These are phyloP conservation scores for Cryptosporidium tyzzeri DNA, from an alignment of 169 alveolate species.

Conservation along the genomic window DNA sequence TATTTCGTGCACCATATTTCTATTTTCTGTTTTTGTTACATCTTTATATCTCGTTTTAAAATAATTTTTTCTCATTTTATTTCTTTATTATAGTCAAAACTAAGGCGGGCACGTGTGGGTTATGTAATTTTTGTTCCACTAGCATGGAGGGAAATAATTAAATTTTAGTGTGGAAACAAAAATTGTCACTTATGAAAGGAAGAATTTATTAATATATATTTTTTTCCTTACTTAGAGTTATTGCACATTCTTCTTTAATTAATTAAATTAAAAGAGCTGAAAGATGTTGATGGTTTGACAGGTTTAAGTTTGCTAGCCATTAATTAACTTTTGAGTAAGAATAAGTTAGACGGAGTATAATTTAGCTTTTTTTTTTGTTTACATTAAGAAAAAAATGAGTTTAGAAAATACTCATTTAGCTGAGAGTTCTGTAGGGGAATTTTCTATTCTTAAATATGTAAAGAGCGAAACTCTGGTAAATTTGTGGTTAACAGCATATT, in stretches of 20 bases:
- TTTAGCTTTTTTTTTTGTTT: neutral
- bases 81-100: neutral
- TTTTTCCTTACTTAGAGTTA: neutral
- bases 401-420: neutral
- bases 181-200: constrained; percentile 1
- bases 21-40: neutral
- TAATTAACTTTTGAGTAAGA: neutral
- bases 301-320: neutral
- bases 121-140: constrained; percentile 10
- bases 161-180: constrained; percentile 13
- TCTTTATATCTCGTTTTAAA: neutral
- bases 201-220: neutral
- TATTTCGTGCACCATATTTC: neutral
- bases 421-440: constrained; percentile 18
- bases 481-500: constrained; percentile 64
- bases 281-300: neutral
- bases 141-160: constrained; percentile 9
- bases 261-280: neutral
- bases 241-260: neutral
- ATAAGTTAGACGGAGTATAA: constrained; percentile 4
- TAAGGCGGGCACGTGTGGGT: constrained; percentile 11
- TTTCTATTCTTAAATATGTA: constrained; percentile 49
- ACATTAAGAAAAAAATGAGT: constrained; percentile 13
- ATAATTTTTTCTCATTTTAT: neutral
- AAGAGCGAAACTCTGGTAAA: constrained; percentile 34